Conservation (phyloP, 352 stramenopile species). For the Globisporangium emineosum region DNA sequence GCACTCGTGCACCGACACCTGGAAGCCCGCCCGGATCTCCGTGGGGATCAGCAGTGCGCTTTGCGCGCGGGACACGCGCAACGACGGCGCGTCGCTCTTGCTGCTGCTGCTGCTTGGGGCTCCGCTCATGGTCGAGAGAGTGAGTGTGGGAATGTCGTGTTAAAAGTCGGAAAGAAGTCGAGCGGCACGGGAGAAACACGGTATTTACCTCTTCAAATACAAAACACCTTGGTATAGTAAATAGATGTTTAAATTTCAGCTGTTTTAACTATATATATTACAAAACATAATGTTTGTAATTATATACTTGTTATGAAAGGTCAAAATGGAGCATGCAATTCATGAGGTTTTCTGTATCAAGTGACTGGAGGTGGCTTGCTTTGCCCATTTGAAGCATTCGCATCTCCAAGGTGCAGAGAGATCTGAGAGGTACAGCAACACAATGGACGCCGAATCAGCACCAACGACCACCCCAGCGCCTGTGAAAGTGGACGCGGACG, state of each 20-base stretch:
- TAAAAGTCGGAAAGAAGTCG: not conserved
- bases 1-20: constrained; percentile 79
- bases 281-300: not conserved
- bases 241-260: too few relatives aligned
- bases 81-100: not conserved
- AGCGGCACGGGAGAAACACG: not conserved
- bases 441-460: constrained; percentile 6
- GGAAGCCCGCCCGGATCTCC: constrained; percentile 61
- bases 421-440: not conserved
- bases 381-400: not conserved
- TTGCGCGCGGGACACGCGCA: constrained; percentile 22
- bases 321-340: not conserved
- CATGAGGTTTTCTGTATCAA: not conserved
- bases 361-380: constrained; percentile 6
- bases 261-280: too few relatives aligned
- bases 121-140: constrained; percentile 13
- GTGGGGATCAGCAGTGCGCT: constrained; percentile 49
- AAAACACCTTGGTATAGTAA: too few relatives aligned
- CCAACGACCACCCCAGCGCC: not conserved
- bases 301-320: not conserved
- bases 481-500: not conserved
- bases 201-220: too few relatives aligned
- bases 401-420: not conserved
- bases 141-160: not conserved
- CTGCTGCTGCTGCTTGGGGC: constrained; percentile 9